phyloP scores from a whole-genome alignment of 2,329 filamentous ascomycete genomes.

The Xylaria sp. region DNA sequence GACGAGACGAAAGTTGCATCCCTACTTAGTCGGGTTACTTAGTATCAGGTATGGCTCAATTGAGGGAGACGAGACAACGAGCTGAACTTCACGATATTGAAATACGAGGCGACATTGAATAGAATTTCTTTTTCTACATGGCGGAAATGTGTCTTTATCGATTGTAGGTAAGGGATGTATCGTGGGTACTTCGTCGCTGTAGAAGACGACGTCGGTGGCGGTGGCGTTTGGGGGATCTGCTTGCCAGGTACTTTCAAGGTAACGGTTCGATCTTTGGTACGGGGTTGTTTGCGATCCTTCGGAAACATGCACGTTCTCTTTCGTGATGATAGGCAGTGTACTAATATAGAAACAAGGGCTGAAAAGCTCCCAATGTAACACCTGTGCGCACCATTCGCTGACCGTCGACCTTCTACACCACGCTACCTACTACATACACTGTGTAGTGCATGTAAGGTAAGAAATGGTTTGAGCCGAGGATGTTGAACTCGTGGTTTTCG shows the following conservation, averaged over 20 bases:
- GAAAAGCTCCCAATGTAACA: constrained; percentile 15
- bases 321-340: constrained; percentile 21
- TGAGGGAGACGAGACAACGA: background rate
- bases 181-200: background rate
- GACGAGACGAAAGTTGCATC: background rate
- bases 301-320: constrained; percentile 1
- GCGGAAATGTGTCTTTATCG: background rate
- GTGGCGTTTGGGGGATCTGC: background rate
- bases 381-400: background rate
- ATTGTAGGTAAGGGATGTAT: background rate
- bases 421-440: background rate
- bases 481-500: background rate
- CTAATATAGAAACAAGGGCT: constrained; percentile 25
- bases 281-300: constrained; percentile 11
- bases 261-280: background rate
- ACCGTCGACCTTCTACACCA: background rate
- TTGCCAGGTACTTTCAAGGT: background rate
- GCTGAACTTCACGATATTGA: background rate
- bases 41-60: too few species aligned
- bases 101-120: background rate
- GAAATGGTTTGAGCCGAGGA: background rate
- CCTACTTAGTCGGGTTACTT: too few species aligned
- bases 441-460: too few species aligned
- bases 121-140: background rate
- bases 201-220: background rate